Conservation (phyloP, 2,329 filamentous ascomycete genomes). For the Colletotrichum euphorbiae region DNA sequence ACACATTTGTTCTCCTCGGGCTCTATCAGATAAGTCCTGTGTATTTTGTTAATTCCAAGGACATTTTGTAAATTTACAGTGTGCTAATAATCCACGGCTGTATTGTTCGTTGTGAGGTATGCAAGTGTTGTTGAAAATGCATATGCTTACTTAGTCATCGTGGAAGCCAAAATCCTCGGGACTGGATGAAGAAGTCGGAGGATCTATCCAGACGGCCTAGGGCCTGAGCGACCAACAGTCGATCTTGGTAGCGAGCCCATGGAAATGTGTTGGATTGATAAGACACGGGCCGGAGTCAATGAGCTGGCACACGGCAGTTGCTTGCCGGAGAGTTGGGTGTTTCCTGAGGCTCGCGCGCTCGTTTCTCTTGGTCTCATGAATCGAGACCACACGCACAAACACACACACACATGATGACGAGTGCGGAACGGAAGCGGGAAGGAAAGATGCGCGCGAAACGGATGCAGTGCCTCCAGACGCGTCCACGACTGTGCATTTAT, state of each 20-base stretch:
- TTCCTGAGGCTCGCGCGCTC: conserved; percentile 10
- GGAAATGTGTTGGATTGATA: not conserved
- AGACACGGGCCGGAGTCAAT: not conserved
- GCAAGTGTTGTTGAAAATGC: too few species aligned
- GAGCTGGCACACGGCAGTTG: not conserved
- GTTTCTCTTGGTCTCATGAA: conserved; percentile 17
- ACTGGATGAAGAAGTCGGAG: not conserved
- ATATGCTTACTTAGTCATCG: too few species aligned
- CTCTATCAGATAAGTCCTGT: too few species aligned
- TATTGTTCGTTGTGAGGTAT: too few species aligned
- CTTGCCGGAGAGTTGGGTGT: conserved; percentile 9
- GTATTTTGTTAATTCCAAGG: too few species aligned
- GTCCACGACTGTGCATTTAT: conserved; percentile 11
- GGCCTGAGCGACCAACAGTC: not conserved
- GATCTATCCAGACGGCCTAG: not conserved
- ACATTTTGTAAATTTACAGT: too few species aligned
- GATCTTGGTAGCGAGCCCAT: conserved; percentile 15
- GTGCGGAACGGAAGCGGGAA: conserved; percentile 20
- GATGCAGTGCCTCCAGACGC: conserved; percentile 9
- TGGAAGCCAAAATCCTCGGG: too few species aligned
- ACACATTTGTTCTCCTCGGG: not conserved
- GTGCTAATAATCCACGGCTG: too few species aligned
- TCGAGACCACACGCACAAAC: not conserved
- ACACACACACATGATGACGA: too few species aligned
- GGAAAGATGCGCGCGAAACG: conserved; percentile 25